Base-by-base conservation (phyloP, 257 asterid species). In the Fraxinus excelsior region DNA sequence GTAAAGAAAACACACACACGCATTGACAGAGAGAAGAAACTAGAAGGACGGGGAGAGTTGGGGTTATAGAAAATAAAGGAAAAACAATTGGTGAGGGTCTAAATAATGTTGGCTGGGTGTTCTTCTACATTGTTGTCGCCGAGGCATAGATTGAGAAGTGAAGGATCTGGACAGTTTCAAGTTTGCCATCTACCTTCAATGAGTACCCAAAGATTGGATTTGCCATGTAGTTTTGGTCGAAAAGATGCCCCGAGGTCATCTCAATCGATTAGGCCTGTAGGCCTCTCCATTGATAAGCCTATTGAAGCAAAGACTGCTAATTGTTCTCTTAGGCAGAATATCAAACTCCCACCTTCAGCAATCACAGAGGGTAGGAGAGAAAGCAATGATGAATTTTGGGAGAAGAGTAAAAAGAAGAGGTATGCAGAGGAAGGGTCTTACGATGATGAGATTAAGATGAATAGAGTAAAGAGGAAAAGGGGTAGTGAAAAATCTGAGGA, bases 21-120 rank as follows among this genome's bases (percentile, higher is more conserved):
- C 12, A 62, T 16, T 25, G 8, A 26, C 26, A 80, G n/a, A 26
- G n/a, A 11, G 35, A 62, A 62, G 68, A 62, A 62, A 40, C 34
- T 23, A 38, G 56, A 74, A 76, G 79, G 87, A 85, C 74, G 88
- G 89, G 91, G 88, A 25, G 89, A 62, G 62, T 79, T 71, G 86
- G 89, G 76, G 87, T 80, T 72, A 78, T 25, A 74, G 73, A 70
- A 84, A 71, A 42, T 75, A 78, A 79, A 72, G 74, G 49, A 70
- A 80, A 79, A 21, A 28, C 1, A 28, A 77, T 82, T 89, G 92
- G 62, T 60, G 82, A 78, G 90, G 79, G 77, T 71, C 64, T 86
- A 84, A 96, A 93, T 90, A 86, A 92, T 96, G 99, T 96, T 93
- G 99, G 99, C 97, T 71, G 98, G 97, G 80, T 94, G 92, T 86